Conservation (phyloP, 768 basidiomycete species). For the Hypholoma sublateritium region DNA sequence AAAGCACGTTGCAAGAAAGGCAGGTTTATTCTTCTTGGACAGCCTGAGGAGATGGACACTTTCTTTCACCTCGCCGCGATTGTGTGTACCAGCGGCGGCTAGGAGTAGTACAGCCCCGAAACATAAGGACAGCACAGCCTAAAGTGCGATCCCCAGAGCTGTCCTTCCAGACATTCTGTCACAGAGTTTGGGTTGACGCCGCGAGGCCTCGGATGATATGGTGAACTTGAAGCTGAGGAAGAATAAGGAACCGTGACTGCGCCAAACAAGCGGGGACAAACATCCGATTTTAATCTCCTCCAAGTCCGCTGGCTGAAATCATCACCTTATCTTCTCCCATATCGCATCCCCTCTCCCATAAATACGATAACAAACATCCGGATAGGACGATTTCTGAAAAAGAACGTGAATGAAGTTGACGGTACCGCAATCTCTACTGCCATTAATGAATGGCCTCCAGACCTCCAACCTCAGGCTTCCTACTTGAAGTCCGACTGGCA, state of each 20-base stretch:
- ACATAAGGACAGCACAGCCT: not conserved
- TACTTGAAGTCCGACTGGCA: no score
- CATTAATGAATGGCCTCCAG: no score
- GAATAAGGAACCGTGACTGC: not conserved
- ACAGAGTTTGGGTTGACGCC: no score
- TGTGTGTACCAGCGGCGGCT: not conserved
- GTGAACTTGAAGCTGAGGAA: not conserved
- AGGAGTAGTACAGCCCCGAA: not conserved
- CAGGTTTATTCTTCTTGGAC: not conserved
- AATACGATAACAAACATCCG: not conserved
- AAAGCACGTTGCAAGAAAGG: not conserved
- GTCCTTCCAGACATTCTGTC: no score
- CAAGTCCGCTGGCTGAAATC: not conserved
- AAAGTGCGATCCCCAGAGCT: not conserved
- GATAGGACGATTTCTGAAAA: not conserved
- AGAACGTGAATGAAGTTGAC: not conserved
- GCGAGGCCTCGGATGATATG: not conserved
- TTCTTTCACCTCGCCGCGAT: not conserved
- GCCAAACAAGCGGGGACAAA: not conserved
- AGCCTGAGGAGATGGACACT: not conserved
- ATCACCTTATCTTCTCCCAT: constrained; percentile 4
- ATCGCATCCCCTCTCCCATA: constrained; percentile 1
- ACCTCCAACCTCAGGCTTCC: no score
- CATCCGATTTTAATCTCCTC: not conserved
- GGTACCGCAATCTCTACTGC: not conserved